Percentiles rank a stretch among this genome's conserved stretches.
phyloP scores from a whole-genome alignment of 306 rosid species.

The Medicago ruthenica region DNA sequence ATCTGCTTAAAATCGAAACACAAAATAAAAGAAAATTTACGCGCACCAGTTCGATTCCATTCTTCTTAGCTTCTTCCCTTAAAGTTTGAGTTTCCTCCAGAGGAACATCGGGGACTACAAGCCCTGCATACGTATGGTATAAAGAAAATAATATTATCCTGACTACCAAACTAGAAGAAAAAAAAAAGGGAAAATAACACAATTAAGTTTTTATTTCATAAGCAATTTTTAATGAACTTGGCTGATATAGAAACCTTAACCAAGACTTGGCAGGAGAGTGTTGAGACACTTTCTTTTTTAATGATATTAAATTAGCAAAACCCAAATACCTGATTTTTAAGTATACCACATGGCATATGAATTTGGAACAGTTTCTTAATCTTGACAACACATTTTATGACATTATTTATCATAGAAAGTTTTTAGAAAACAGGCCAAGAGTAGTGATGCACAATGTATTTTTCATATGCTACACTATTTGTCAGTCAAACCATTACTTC shows the following conservation, averaged over 20 bases:
- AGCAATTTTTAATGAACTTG: neutral
- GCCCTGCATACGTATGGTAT: constrained; percentile 57
- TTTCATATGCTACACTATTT: constrained; percentile 14
- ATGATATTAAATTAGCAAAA: constrained; percentile 19
- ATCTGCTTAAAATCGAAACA: constrained; percentile 30
- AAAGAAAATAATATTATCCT: constrained; percentile 7
- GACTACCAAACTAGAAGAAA: constrained; percentile 23
- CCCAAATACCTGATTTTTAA: constrained; percentile 3
- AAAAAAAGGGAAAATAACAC: neutral
- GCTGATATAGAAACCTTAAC: constrained; percentile 15
- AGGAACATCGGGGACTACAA: constrained; percentile 97
- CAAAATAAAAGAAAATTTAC: constrained; percentile 30
- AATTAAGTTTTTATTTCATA: neutral
- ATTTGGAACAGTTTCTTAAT: constrained; percentile 23
- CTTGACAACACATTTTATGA: constrained; percentile 20
- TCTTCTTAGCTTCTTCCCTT: constrained; percentile 79
- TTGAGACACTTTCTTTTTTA: constrained; percentile 31
- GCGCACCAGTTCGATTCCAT: constrained; percentile 85
- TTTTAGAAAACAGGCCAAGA: constrained; percentile 15
- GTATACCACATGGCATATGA: constrained; percentile 17
- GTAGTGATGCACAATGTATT: constrained; percentile 8
- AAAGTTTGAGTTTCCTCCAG: constrained; percentile 77
- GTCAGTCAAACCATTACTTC: constrained; percentile 35
- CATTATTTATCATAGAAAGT: constrained; percentile 5
- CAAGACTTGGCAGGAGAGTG: constrained; percentile 30